Conservation (phyloP, 2,329 filamentous ascomycete genomes). For the Knoxdaviesia proteae region DNA sequence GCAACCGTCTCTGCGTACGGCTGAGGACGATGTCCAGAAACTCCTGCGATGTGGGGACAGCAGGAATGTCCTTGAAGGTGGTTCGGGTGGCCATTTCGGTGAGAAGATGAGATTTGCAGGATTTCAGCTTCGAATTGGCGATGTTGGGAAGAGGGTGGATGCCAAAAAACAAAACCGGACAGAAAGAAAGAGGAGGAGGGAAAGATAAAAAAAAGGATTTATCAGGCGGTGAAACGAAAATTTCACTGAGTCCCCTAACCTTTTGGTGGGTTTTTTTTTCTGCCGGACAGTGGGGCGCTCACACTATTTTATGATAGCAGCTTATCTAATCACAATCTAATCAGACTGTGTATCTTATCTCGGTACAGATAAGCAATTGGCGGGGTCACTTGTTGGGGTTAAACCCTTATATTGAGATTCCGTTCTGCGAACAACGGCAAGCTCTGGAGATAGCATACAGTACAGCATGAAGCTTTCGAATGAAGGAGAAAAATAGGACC, state of each 20-base stretch:
- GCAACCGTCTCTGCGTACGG: constrained; percentile 76
- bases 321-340: constrained; percentile 9
- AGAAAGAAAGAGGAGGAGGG: background rate
- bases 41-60: constrained; percentile 80
- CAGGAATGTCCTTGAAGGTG: constrained; percentile 59
- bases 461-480: too few relatives aligned
- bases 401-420: too few relatives aligned
- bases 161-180: background rate
- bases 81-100: constrained; percentile 13
- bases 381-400: too few relatives aligned
- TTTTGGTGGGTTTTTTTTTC: constrained; percentile 1
- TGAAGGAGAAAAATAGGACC: too few relatives aligned
- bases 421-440: too few relatives aligned
- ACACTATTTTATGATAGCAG: background rate
- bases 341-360: background rate
- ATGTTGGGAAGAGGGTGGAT: background rate
- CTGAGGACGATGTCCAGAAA: constrained; percentile 95
- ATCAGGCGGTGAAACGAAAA: constrained; percentile 1
- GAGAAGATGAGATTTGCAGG: constrained; percentile 2
- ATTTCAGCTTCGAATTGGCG: background rate
- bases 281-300: background rate
- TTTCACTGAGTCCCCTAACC: background rate
- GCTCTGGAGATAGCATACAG: too few relatives aligned
- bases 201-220: constrained; percentile 1
- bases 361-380: too few relatives aligned